A percentile compares a stretch with the other conserved stretches of the same genome.
These are phyloP conservation scores for Saturnispora dispora DNA, from an alignment of 805 yeast genomes.

Conservation along the genomic window DNA sequence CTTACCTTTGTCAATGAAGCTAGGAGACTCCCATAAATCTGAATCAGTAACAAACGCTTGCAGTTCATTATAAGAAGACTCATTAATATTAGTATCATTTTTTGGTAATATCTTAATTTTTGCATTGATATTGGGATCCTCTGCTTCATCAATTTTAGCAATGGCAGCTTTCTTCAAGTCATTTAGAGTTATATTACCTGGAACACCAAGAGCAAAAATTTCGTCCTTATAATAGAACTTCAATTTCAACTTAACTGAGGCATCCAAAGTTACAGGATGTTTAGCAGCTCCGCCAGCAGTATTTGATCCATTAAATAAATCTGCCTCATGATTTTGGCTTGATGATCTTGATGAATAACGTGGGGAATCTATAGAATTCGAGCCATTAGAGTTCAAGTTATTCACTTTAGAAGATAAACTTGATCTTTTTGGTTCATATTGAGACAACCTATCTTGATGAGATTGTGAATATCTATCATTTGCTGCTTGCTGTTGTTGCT, in stretches of 20 bases:
- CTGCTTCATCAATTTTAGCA: conserved; percentile 26
- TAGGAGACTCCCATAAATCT: conserved; percentile 20
- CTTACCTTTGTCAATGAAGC: conserved; percentile 28
- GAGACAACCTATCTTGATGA: conserved; percentile 45
- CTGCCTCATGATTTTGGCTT: not conserved
- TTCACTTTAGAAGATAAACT: conserved; percentile 17
- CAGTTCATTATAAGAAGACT: conserved; percentile 14
- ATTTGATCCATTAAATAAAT: not conserved
- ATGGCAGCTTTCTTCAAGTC: conserved; percentile 22
- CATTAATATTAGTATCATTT: conserved; percentile 19
- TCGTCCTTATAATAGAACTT: conserved; percentile 76
- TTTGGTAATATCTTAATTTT: conserved; percentile 24
- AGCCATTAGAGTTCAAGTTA: conserved; percentile 15
- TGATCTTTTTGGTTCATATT: conserved; percentile 30
- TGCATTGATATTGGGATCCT: conserved; percentile 18
- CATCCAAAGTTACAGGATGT: conserved; percentile 8
- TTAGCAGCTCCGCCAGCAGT: not conserved
- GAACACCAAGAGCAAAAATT: conserved; percentile 55
- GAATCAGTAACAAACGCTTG: conserved; percentile 18
- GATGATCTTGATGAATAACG: not conserved
- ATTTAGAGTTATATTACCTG: conserved; percentile 17
- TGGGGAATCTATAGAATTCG: conserved; percentile 1
- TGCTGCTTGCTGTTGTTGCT: conserved; percentile 22
- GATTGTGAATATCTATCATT: conserved; percentile 40
- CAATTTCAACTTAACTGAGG: conserved; percentile 40